Evolutionary conservation across 2,329 filamentous ascomycete species (phyloP), one percentile per base, ranked within the genome.

Genomic region (Tolypocladium sp.): DNA sequence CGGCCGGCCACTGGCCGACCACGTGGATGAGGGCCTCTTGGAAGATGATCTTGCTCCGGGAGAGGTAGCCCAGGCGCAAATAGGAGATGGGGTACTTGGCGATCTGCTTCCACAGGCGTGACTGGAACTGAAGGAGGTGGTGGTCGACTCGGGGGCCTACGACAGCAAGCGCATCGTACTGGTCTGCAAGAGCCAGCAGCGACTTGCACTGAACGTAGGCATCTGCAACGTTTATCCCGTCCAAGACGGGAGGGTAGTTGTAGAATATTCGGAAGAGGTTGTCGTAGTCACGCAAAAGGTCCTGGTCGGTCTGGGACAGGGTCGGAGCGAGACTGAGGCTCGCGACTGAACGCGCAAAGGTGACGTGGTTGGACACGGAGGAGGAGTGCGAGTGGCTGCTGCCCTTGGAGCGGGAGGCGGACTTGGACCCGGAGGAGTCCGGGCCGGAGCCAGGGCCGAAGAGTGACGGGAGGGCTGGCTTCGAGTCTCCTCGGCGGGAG

Each of bases 251-350:
- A 0, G 91, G 79, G 71, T 95, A 90, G 73, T 97, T 96, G 80
- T 97, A 97, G 78, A 97, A 96, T 62, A 94, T 89, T 67, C 92
- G 90, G 72, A 97, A 95, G 27, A 97, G 82, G 71, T 97, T 97
- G 71, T 96, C 92, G 73, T 97, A 97, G 76, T 97, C 91, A 66
- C 91, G 90, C 54, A 97, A 81, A 27, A 92, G 82, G 63, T 95
- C 90, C 67, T 90, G 79, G 58, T 91, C 84, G 54, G 84, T 80
- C 60, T 83, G 81, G 17, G 80, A 82, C 74, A 30, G 80, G 73
- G 35, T 65, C 25, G 63, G 67, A 9, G 77, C 69, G 8, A 85
- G 72, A 25, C 81, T 79, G 63, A 96, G 83, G 71, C 92, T 94
- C 64, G 90, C 88, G 74, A 96, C 90, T 58, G 90, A 94, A 61